These are phyloP conservation scores for Aureobasidium vineae DNA, from an alignment of 2,329 filamentous ascomycete genomes.

Conservation along the genomic window DNA sequence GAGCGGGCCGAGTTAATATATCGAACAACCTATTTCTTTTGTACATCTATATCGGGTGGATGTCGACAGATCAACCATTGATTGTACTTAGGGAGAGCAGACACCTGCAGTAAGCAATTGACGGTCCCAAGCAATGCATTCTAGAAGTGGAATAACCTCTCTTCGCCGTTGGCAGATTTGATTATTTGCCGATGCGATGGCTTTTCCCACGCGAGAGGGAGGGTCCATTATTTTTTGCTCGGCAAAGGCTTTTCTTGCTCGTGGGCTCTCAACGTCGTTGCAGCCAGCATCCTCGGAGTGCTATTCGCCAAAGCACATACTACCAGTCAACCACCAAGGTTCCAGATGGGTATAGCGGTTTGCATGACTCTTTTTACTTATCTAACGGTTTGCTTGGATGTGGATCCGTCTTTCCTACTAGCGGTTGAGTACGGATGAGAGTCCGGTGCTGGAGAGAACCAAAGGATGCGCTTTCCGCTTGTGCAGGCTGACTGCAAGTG, in stretches of 20 bases:
- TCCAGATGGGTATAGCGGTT: not conserved
- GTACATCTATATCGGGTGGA: no score
- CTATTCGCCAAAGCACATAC: not conserved
- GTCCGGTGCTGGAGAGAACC: not conserved
- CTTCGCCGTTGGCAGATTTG: not conserved
- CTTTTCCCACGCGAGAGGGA: not conserved
- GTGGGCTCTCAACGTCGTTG: conserved; percentile 4
- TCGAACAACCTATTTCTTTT: not conserved
- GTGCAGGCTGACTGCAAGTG: no score
- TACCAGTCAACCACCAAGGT: not conserved
- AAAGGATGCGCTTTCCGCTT: not conserved
- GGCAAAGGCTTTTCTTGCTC: not conserved
- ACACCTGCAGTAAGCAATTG: not conserved
- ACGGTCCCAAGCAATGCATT: not conserved
- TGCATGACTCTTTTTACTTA: not conserved
- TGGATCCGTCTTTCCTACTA: not conserved
- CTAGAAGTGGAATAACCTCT: conserved; percentile 5
- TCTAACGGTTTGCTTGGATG: not conserved
- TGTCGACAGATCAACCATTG: not conserved
- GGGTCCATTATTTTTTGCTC: not conserved
- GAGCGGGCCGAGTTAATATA: not conserved
- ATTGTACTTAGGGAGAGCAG: not conserved
- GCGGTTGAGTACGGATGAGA: not conserved
- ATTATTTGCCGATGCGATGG: not conserved
- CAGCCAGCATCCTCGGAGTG: not conserved